Percentiles rank a stretch among this genome's conserved stretches.
phyloP scores from a whole-genome alignment of 2,329 filamentous ascomycete species.

The Chaetothyriales sp. region DNA sequence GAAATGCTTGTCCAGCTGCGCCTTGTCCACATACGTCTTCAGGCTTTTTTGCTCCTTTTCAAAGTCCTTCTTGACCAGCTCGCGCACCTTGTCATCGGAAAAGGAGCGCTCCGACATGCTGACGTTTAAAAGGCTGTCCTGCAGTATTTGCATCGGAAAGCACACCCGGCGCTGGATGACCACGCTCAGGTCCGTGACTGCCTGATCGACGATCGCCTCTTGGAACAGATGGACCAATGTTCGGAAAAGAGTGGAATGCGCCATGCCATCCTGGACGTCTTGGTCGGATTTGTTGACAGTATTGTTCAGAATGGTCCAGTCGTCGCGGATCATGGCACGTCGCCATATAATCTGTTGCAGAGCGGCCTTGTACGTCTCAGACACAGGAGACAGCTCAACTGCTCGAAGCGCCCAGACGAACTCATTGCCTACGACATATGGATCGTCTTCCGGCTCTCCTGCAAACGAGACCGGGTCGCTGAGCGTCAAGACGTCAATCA shows the following conservation, averaged over 20 bases:
- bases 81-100: conserved; percentile 6
- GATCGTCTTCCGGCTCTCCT: conserved; percentile 26
- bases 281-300: conserved; percentile 57
- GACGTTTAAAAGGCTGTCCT: conserved; percentile 6
- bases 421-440: conserved; percentile 39
- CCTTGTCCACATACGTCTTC: conserved; percentile 22
- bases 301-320: conserved; percentile 69
- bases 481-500: conserved; percentile 57
- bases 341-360: conserved; percentile 64
- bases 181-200: neutral
- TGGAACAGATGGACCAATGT: conserved; percentile 6
- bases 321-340: conserved; percentile 64
- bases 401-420: conserved; percentile 58
- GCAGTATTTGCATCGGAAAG: conserved; percentile 9
- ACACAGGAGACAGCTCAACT: conserved; percentile 35
- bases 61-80: conserved; percentile 11
- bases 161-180: conserved; percentile 2
- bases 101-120: conserved; percentile 7
- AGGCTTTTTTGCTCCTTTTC: conserved; percentile 24
- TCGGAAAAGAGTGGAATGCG: conserved; percentile 11
- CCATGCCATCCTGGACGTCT: conserved; percentile 10
- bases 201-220: conserved; percentile 3
- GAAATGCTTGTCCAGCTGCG: conserved; percentile 15
- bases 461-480: conserved; percentile 41
- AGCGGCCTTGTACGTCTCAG: conserved; percentile 25